Evolutionary conservation across 2,329 filamentous ascomycete species (phyloP).

Genomic region (Cephalotrichum gorgonifer): DNA sequence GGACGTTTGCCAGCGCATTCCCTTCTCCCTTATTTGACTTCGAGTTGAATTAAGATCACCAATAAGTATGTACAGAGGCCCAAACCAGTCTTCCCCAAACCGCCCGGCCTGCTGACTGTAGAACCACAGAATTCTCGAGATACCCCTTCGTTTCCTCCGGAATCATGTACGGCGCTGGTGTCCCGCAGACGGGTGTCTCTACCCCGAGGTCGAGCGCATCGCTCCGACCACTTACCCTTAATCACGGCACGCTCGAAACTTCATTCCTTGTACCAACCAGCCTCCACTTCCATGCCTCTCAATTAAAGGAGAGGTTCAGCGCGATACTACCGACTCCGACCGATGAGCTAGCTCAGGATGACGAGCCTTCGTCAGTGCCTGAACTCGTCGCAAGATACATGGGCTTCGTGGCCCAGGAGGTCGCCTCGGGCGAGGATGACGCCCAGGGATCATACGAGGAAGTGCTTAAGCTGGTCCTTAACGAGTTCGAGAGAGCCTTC

Average conservation of each 20-base stretch:
- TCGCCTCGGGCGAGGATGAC: slow-evolving; percentile 88
- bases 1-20: background rate
- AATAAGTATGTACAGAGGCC: background rate
- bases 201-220: slow-evolving; percentile 91
- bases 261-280: slow-evolving; percentile 91
- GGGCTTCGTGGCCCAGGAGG: slow-evolving; percentile 77
- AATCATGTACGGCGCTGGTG: slow-evolving; percentile 77
- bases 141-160: slow-evolving; percentile 22
- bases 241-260: slow-evolving; percentile 91
- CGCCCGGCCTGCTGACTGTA: background rate
- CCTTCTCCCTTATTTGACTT: background rate
- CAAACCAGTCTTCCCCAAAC: background rate
- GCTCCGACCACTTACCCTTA: slow-evolving; percentile 79
- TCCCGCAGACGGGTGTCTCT: slow-evolving; percentile 90
- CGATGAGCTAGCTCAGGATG: slow-evolving; percentile 94
- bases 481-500: slow-evolving; percentile 94
- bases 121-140: slow-evolving; percentile 22
- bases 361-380: slow-evolving; percentile 91
- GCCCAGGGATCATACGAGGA: slow-evolving; percentile 81
- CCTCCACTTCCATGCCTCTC: slow-evolving; percentile 90
- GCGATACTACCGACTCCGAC: slow-evolving; percentile 80
- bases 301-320: slow-evolving; percentile 85
- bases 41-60: background rate
- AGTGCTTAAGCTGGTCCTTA: slow-evolving; percentile 82
- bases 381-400: slow-evolving; percentile 93